phyloP scores from a whole-genome alignment of 768 basidiomycete species.

The Pleurotus salmoneostramineus region DNA sequence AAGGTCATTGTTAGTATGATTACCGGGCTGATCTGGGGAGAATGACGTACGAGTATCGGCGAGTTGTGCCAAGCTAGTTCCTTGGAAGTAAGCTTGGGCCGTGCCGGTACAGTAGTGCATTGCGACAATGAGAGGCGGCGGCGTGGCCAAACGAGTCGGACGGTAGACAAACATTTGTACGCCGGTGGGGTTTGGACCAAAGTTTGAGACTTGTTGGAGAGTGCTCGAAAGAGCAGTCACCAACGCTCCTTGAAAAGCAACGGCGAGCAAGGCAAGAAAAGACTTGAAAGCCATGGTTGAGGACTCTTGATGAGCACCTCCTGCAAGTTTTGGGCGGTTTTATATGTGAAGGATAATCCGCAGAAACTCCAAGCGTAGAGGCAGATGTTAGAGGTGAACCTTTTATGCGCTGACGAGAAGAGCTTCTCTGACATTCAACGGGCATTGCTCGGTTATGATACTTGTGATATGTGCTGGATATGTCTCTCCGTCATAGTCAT shows the following conservation, averaged over 20 bases:
- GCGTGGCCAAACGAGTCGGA: constrained; percentile 30
- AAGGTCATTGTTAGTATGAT: constrained; percentile 2
- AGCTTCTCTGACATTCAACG: not conserved
- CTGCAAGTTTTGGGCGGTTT: not conserved
- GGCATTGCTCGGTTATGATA: not conserved
- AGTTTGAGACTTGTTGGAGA: constrained; percentile 38
- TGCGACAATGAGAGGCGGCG: constrained; percentile 47
- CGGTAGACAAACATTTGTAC: constrained; percentile 45
- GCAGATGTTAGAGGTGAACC: not conserved
- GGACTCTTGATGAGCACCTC: too few relatives aligned
- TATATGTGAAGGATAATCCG: not conserved
- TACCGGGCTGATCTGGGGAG: too few relatives aligned
- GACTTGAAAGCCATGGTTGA: constrained; percentile 1
- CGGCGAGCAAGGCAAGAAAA: constrained; percentile 10
- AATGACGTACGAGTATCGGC: constrained; percentile 27
- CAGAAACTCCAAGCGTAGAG: not conserved
- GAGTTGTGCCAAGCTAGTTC: constrained; percentile 44
- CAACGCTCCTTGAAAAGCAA: constrained; percentile 13
- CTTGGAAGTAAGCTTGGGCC: constrained; percentile 45
- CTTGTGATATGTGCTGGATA: not conserved
- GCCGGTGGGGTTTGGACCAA: constrained; percentile 50
- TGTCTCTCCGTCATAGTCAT: not conserved
- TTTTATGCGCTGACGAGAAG: not conserved
- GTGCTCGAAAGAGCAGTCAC: constrained; percentile 23
- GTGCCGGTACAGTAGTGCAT: constrained; percentile 51